Base-by-base conservation (phyloP, 306 rosid genomes). In the Pyrus pyrifolia region DNA sequence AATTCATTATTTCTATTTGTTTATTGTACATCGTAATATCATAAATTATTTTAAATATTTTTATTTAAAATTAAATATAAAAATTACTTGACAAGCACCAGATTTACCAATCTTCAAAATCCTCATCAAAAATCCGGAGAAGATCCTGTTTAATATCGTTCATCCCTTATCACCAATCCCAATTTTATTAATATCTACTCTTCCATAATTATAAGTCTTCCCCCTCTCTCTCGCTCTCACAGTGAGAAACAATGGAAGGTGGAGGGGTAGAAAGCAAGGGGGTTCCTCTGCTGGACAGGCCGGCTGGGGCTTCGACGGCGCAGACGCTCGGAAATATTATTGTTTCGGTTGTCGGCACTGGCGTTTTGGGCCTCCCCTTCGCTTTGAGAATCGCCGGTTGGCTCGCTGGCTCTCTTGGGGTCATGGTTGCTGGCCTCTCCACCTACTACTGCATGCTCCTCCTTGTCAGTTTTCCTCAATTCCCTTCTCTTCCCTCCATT, bases 361-460 rank as follows among this genome's bases (percentile, higher is more conserved):
- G 98, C 33, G 83, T 94, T 19, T 69, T 94, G 65, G 96, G 96
- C 6, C 87, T 93, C 22, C 98, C 97, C 35, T 93, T 82, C 79
- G 98, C 98, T 70, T 85, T 93, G 79, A 81, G 89, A 71, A 76
- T 85, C 53, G 97, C 96, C 67, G 97, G 97, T 4, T 94, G 97
- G 96, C 81, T 87, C 42, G 96, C 96, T 22, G 98, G 98, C 1
- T 85, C 86, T 4, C 76, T 93, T 0, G 97, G 94, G 27, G 84
- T 91, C 63, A 38, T 81, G 27, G 12, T 91, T 62, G 91, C 82
- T 33, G 97, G 90, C 69, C 14, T 85, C 53, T 42, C 89, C 77
- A 85, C 91, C 81, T 90, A 80, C 84, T 94, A 90, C 44, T 91
- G 98, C 89, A 91, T 94, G 98, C 91, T 91, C 14, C 84, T 94